Conservation (phyloP, 208 protist species). For the Novymonas esmeraldas region DNA sequence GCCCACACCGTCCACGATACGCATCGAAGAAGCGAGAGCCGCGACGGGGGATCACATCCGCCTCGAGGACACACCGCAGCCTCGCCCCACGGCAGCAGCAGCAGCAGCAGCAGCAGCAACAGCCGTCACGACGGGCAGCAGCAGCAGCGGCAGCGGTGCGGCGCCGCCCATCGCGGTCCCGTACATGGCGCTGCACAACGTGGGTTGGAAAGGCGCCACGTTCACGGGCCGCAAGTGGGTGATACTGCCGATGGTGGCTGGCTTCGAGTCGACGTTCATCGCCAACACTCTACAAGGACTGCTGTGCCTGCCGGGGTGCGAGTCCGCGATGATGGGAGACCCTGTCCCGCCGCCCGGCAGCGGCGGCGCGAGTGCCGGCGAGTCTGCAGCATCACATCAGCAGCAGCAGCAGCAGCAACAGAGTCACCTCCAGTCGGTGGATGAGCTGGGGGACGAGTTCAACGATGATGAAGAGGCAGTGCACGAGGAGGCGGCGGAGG, state of each 20-base stretch:
- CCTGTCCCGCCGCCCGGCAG: neutral
- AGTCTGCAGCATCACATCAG: neutral
- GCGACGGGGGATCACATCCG: no score
- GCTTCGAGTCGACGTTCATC: conserved; percentile 46
- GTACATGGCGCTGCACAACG: conserved; percentile 47
- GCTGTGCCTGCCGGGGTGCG: conserved; percentile 55
- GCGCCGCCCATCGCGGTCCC: conserved; percentile 33
- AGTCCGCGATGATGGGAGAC: conserved; percentile 49
- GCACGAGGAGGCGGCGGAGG: neutral
- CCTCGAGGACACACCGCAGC: no score
- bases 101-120: conserved; percentile 6
- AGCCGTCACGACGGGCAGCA: conserved; percentile 1
- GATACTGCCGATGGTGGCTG: conserved; percentile 56
- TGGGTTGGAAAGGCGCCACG: conserved; percentile 9
- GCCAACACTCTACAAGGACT: conserved; percentile 52
- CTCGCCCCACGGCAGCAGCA: neutral
- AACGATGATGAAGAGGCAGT: neutral
- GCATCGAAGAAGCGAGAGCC: neutral
- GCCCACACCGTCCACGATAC: conserved; percentile 2
- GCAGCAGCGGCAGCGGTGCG: conserved; percentile 4
- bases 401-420: neutral
- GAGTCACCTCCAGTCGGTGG: neutral
- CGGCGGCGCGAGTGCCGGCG: neutral
- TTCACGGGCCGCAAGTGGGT: conserved; percentile 36
- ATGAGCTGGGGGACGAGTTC: conserved; percentile 11